phyloP scores from a whole-genome alignment of 1,284 basidiomycete genomes.

The Ceratobasidium theobromae region DNA sequence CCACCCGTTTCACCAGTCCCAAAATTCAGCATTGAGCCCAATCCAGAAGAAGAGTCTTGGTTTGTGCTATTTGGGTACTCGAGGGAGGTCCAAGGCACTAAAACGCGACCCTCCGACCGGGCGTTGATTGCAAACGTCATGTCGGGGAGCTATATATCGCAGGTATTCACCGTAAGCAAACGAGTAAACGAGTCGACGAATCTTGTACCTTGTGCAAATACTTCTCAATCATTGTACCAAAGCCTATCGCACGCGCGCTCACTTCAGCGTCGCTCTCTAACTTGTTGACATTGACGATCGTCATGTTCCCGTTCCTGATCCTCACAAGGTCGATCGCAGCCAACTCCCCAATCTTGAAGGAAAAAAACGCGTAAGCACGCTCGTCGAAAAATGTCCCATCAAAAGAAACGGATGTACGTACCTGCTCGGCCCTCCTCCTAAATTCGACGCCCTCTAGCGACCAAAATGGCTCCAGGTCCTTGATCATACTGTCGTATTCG shows the following conservation, averaged over 20 bases:
- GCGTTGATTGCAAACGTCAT: slow-evolving; percentile 91
- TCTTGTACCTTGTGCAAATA: slow-evolving; percentile 64
- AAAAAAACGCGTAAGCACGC: neutral
- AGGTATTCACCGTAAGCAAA: slow-evolving; percentile 11
- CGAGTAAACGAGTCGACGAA: neutral
- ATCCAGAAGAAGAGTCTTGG: slow-evolving; percentile 50
- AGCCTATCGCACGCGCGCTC: slow-evolving; percentile 74
- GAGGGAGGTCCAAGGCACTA: slow-evolving; percentile 84
- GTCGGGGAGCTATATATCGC: slow-evolving; percentile 67
- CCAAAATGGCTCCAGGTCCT: slow-evolving; percentile 83
- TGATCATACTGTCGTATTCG: slow-evolving; percentile 83
- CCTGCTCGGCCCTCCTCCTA: slow-evolving; percentile 68
- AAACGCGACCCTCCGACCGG: slow-evolving; percentile 85
- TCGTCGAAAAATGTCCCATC: slow-evolving; percentile 22
- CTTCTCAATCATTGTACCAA: slow-evolving; percentile 69
- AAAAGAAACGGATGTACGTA: slow-evolving; percentile 43
- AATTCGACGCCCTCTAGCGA: slow-evolving; percentile 70
- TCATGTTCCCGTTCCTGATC: slow-evolving; percentile 63
- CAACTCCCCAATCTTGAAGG: slow-evolving; percentile 64
- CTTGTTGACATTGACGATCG: slow-evolving; percentile 41
- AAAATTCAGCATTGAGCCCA: slow-evolving; percentile 46
- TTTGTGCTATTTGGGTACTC: slow-evolving; percentile 67
- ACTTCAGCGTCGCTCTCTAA: slow-evolving; percentile 63
- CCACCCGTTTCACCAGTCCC: too few relatives aligned
- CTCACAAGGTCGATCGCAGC: slow-evolving; percentile 84